phyloP scores from a whole-genome alignment of 805 yeast genomes.

The Ogataea thermomethanolica region DNA sequence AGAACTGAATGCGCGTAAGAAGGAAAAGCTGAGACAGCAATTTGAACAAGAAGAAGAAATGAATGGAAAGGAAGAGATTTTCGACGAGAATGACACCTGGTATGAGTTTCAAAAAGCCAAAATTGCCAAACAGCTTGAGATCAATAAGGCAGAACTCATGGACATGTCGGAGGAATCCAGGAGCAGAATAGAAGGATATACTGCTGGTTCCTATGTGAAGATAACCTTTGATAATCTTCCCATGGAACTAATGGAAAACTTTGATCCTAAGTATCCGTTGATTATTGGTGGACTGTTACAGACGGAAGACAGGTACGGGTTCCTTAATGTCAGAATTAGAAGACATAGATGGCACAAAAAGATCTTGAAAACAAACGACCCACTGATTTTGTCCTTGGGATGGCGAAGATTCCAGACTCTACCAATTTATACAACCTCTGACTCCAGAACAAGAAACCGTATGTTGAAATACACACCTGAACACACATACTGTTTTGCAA shows the following conservation, averaged over 20 bases:
- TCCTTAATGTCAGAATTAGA: conserved; percentile 88
- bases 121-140: conserved; percentile 92
- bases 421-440: conserved; percentile 94
- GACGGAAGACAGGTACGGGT: conserved; percentile 91
- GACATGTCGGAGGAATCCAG: conserved; percentile 75
- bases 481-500: conserved; percentile 93
- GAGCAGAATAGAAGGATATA: conserved; percentile 80
- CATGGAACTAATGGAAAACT: conserved; percentile 83
- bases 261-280: conserved; percentile 81
- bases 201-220: conserved; percentile 92
- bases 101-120: conserved; percentile 95
- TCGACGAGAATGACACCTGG: conserved; percentile 90
- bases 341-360: conserved; percentile 99
- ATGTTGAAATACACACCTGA: conserved; percentile 98
- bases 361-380: conserved; percentile 92
- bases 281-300: conserved; percentile 87
- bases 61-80: conserved; percentile 65
- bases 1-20: conserved; percentile 78
- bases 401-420: conserved; percentile 98
- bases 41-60: conserved; percentile 80
- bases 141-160: conserved; percentile 77
- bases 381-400: conserved; percentile 87
- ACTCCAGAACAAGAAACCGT: conserved; percentile 95
- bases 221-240: conserved; percentile 80
- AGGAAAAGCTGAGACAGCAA: conserved; percentile 82